phyloP scores from a whole-genome alignment of 306 rosid genomes.

The Malus fusca region DNA sequence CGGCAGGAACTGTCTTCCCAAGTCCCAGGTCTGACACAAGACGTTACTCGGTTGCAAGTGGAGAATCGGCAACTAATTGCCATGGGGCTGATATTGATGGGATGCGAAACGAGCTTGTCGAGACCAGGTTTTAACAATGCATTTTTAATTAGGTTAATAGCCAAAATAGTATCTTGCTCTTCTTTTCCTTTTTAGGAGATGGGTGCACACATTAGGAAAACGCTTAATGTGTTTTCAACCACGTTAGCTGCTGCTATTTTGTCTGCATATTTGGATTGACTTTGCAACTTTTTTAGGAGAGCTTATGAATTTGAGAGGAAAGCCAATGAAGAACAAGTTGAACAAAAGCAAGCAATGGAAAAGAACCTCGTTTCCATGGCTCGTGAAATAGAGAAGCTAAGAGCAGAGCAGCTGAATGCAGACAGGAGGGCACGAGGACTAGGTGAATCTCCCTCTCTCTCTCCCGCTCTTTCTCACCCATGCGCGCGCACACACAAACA shows the following conservation, averaged over 20 bases:
- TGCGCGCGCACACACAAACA: background rate
- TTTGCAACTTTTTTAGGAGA: constrained; percentile 26
- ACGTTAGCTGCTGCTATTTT: background rate
- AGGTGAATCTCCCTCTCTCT: constrained; percentile 26
- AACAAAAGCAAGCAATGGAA: constrained; percentile 42
- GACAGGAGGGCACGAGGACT: constrained; percentile 21
- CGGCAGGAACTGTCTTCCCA: constrained; percentile 34
- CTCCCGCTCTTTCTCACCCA: background rate
- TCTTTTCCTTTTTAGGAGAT: background rate
- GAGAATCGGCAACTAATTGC: constrained; percentile 37
- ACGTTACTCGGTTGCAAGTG: constrained; percentile 25
- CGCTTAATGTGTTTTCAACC: background rate
- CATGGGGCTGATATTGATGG: constrained; percentile 33
- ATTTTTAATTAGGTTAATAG: constrained; percentile 1
- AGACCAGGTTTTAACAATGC: constrained; percentile 39
- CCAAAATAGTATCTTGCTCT: background rate
- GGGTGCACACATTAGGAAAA: background rate
- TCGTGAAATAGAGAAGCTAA: constrained; percentile 37
- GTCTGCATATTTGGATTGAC: constrained; percentile 15
- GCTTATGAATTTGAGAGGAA: constrained; percentile 41
- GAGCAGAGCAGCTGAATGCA: constrained; percentile 28
- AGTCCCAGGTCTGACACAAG: constrained; percentile 42
- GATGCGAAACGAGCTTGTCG: constrained; percentile 35
- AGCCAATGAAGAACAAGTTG: constrained; percentile 32
- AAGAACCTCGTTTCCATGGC: constrained; percentile 43